A percentile compares a stretch with the other conserved stretches of the same genome.
phyloP scores from a whole-genome alignment of 2,329 filamentous ascomycete species.

The Blastomyces silverae region DNA sequence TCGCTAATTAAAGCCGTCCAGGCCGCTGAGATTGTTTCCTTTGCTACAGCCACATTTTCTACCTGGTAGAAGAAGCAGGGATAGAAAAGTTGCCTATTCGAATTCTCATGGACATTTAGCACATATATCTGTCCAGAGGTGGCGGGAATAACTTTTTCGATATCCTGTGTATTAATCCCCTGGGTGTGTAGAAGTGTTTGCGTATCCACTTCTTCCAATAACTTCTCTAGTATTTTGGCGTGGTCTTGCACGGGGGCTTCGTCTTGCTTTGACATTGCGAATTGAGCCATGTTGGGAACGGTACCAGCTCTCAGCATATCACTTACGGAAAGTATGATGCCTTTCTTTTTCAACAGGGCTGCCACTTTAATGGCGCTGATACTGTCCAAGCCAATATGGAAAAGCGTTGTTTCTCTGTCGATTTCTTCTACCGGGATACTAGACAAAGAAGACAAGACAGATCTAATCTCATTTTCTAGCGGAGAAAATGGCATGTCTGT shows the following conservation, averaged over 20 bases:
- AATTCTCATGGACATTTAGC: constrained; percentile 67
- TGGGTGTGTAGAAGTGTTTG: constrained; percentile 35
- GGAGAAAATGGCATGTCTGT: constrained; percentile 27
- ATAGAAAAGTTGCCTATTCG: constrained; percentile 62
- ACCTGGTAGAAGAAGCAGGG: constrained; percentile 61
- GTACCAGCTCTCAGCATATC: constrained; percentile 63
- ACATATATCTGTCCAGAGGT: constrained; percentile 75
- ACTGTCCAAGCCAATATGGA: constrained; percentile 82
- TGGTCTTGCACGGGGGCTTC: constrained; percentile 22
- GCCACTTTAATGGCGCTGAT: constrained; percentile 84
- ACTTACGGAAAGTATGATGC: constrained; percentile 59
- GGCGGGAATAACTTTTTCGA: constrained; percentile 59
- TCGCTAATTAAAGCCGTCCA: constrained; percentile 56
- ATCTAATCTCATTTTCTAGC: constrained; percentile 38
- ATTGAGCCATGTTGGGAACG: constrained; percentile 55
- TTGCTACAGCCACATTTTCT: constrained; percentile 33
- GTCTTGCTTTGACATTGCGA: constrained; percentile 26
- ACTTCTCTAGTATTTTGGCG: constrained; percentile 23
- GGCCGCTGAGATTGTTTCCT: constrained; percentile 46
- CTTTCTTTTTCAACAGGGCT: constrained; percentile 59
- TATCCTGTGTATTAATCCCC: constrained; percentile 40
- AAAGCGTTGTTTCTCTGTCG: constrained; percentile 57
- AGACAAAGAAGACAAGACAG: constrained; percentile 52
- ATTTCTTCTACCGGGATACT: constrained; percentile 55
- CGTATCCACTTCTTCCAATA: constrained; percentile 38